Percentiles rank a stretch among this genome's conserved stretches.
phyloP scores from a whole-genome alignment of 345 rosid species.

The Corchorus olitorius region DNA sequence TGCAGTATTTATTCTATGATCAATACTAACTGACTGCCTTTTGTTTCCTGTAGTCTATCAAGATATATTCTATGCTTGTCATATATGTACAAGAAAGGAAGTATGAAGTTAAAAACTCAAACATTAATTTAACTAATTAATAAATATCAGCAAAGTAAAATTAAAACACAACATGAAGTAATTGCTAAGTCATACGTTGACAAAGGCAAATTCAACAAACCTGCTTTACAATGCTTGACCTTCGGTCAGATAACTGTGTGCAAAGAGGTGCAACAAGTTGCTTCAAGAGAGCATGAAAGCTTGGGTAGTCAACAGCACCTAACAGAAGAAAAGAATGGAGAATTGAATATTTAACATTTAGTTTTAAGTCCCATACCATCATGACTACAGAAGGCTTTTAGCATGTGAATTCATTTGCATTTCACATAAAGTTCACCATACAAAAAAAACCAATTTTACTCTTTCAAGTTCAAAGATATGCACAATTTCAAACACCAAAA shows the following conservation, averaged over 20 bases:
- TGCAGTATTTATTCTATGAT: background rate
- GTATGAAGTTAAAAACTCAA: background rate
- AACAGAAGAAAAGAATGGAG: slow-evolving; percentile 20
- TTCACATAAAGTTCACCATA: background rate
- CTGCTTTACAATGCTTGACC: slow-evolving; percentile 94
- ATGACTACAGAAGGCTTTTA: background rate
- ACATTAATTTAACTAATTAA: background rate
- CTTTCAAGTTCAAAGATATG: background rate
- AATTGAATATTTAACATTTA: slow-evolving; percentile 3
- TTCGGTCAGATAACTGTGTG: slow-evolving; percentile 80
- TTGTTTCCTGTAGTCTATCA: background rate
- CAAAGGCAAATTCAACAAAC: slow-evolving; percentile 33
- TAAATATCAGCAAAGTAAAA: background rate
- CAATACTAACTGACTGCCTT: background rate
- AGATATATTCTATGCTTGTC: background rate
- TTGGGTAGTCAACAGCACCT: slow-evolving; percentile 85
- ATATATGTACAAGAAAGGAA: background rate
- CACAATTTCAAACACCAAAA: background rate
- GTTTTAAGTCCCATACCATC: background rate
- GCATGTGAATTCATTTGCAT: background rate
- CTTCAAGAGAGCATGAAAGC: slow-evolving; percentile 86
- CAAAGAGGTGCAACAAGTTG: slow-evolving; percentile 86
- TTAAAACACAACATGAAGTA: background rate
- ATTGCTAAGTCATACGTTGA: background rate
- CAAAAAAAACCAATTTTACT: background rate